These are phyloP conservation scores for Arachis monticola DNA, from an alignment of 331 rosid species.

Conservation along the genomic window DNA sequence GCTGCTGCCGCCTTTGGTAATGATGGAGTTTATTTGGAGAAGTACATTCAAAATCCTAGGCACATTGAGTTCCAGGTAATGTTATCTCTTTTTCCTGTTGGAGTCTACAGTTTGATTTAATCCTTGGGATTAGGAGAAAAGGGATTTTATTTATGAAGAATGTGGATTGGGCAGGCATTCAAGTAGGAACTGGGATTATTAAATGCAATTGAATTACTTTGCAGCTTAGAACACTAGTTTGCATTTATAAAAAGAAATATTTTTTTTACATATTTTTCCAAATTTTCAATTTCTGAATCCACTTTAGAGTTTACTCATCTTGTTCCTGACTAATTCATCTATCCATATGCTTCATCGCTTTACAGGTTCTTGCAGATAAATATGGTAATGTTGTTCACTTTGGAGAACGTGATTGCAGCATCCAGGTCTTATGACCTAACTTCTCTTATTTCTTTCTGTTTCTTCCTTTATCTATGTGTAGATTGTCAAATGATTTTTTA, in stretches of 20 bases:
- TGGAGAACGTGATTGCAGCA: constrained; percentile 99
- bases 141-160: constrained; percentile 19
- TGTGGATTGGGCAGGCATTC: constrained; percentile 17
- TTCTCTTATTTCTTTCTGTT: constrained; percentile 30
- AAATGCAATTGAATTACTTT: constrained; percentile 15
- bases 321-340: constrained; percentile 32
- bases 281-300: constrained; percentile 1
- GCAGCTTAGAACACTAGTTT: background rate
- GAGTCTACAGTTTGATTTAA: constrained; percentile 27
- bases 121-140: constrained; percentile 14
- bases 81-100: constrained; percentile 24
- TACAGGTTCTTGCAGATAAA: constrained; percentile 96
- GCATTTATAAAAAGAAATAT: background rate
- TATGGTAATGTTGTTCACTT: constrained; percentile 88
- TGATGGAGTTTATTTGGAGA: constrained; percentile 97
- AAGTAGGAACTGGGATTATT: background rate
- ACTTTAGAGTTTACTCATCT: constrained; percentile 12
- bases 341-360: constrained; percentile 33
- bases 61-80: constrained; percentile 98
- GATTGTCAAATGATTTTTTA: constrained; percentile 28
- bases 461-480: constrained; percentile 14
- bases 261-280: constrained; percentile 1
- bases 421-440: constrained; percentile 66
- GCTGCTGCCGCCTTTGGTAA: constrained; percentile 99
- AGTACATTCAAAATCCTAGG: constrained; percentile 95